Base-by-base conservation (phyloP, 2,329 filamentous ascomycete genomes). In the Immersiporthe knoxdaviesiana region DNA sequence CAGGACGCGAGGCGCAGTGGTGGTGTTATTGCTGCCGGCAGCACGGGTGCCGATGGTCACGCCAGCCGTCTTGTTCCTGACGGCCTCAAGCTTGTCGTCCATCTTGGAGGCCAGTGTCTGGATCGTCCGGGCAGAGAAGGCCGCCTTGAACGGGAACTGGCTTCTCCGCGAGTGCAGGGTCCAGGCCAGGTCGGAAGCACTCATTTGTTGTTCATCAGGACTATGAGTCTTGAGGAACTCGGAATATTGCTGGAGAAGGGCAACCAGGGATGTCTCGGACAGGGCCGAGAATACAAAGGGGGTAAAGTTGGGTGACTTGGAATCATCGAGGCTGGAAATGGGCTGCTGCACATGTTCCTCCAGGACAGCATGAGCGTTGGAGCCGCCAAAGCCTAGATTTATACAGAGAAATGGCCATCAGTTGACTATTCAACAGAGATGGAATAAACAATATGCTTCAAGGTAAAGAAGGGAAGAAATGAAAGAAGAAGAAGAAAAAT, bases 251-350 rank as follows among this genome's bases (percentile, higher is more conserved):
- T 58, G 39, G 47, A 73, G 60, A 6, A 77, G 68, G 56, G 72
- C 72, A n/a, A 70, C 66, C 35, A 79, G 52, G 0, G 78, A 77
- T 32, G 73, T 75, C 24, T 74, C 72, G 1, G 77, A 78, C 10
- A 74, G 72, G 12, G 78, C 78, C 0, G 78, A 79, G 67, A 78
- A 60, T n/a, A 77, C 65, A 44, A 78, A 64, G 14, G 77, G 77
- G 2, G 75, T 54, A 39, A 52, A 72, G 14, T 35, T 58, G 6
- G 16, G 30, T 18, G 50, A 52, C 2, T 35, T 35, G 12, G 24
- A 18, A 35, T 32, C 18, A 35, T 35, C 54, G 2, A 3, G 54
- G 30, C 54, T 32, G 27, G n/a, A 52, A 27, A 6, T 27, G 12
- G 27, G 54, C 18, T 32, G 24, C 21, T 32, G 24, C 21, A 35